Base-by-base conservation (phyloP, 306 rosid species). In the Pyrus bretschneideri region DNA sequence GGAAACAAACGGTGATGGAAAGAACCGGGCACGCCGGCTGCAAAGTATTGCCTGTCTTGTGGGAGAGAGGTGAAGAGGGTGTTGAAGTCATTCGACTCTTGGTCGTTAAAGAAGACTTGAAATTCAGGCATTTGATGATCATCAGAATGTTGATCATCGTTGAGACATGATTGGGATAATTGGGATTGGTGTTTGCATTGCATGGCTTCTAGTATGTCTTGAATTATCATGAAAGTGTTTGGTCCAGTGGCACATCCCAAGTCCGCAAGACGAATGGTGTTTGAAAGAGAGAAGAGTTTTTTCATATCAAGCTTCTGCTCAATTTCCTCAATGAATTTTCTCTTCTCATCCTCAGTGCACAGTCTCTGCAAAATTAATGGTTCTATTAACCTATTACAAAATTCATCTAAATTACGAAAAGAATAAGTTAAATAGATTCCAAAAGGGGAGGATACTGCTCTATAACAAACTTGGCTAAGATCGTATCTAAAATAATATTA, bases 211-310 rank as follows among this genome's bases (percentile, higher is more conserved):
- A 85, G 49, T 35, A 85, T 13, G 3, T 19, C 22, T 12, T 80
- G 83, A 57, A 61, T 35, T 19, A 60, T 62, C 6, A 22, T 38
- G 40, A 87, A 78, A 5, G 87, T 78, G 77, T 87, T 85, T 51
- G 88, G 84, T 68, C 91, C 91, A 2, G 87, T 82, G 42, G 88
- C 78, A 54, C 87, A 87, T 49, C 91, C 91, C 59, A 87, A 73
- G 77, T 87, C 91, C 3, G 77, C 88, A 2, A 87, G 27, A 15
- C 88, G 72, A 60, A 80, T 67, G 0, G 33, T 67, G 67, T 71
- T 84, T 2, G 85, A 75, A 5, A 35, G 13, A 6, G 77, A 72
- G 27, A 61, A 42, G 19, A 77, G 79, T 33, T n/a, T 72, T 42
- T 78, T 15, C 15, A 84, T 70, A 63, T 87, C 84, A 2, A 87